Evolutionary conservation across 805 yeast genomes (phyloP), one percentile per base, ranked within the genome.

Genomic region (Ogataea methylovora): DNA sequence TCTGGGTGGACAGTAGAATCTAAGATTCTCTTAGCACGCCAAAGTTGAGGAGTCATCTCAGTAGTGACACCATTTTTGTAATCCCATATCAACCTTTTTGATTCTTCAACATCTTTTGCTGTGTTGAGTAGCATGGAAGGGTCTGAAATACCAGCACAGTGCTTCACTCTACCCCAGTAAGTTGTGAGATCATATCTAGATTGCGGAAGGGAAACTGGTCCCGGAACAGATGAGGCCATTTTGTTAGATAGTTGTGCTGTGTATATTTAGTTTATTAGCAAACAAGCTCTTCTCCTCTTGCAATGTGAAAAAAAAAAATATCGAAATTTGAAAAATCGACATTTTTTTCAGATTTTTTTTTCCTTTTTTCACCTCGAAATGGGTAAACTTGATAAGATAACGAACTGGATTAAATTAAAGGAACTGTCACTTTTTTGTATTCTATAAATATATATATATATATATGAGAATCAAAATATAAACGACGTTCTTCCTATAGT

Each of bases 1-100:
- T 92, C 98, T 33, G 98, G 98, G 58, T 92, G 98, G 27, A 87
- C 75, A 1, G 96, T 80, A 2, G 96, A 86, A 59, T 92, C 97
- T 48, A 92, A 68, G 22, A 84, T 67, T 55, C 76, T 76, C 61
- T 90, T 90, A 8, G 95, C 92, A 28, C 71, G 64, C 98, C 98
- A 92, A 38, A 90, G 67, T 35, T 79, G 83, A 1, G 92, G 85
- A 2, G 83, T 77, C 73, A 90, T 78, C 13, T 65, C 58, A 9
- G 68, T 66, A 24, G 68, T 54, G 19, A 71, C 70, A 13, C 95
- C 95, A 47, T 78, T 76, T 37, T 77, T 78, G 60, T 77, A 90
- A 39, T 76, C 79, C 58, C 83, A 72, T 27, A 92, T 67, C 37
- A 79, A 54, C 24, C 71, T 46, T 48, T 76, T 82, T 22, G 97